Evolutionary conservation across 257 asterid species (phyloP).

Genomic region (Henckelia pumila): DNA sequence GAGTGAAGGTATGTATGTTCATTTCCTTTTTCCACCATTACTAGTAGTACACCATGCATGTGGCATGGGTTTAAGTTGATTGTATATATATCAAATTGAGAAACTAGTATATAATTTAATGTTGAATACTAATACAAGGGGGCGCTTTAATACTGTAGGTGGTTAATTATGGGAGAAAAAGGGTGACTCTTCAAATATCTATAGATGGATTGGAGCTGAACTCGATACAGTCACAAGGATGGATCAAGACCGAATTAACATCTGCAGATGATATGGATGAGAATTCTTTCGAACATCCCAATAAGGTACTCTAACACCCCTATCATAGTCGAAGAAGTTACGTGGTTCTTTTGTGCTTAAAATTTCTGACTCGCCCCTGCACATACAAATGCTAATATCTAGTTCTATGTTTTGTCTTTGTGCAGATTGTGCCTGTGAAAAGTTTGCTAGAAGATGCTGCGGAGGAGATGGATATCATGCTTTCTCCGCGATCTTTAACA

Average conservation of each 20-base stretch:
- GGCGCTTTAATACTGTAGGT: slow-evolving; percentile 36
- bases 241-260: slow-evolving; percentile 53
- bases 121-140: background rate
- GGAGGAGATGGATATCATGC: slow-evolving; percentile 46
- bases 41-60: too few relatives aligned
- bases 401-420: background rate
- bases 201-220: slow-evolving; percentile 42
- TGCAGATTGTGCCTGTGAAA: slow-evolving; percentile 58
- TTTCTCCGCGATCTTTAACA: slow-evolving; percentile 56
- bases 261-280: slow-evolving; percentile 63
- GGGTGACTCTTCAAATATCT: slow-evolving; percentile 47
- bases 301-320: slow-evolving; percentile 52
- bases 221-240: slow-evolving; percentile 39
- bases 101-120: too few relatives aligned
- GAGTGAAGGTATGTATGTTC: slow-evolving; percentile 87
- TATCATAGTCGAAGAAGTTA: too few relatives aligned
- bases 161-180: slow-evolving; percentile 60
- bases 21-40: too few relatives aligned
- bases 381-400: background rate
- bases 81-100: too few relatives aligned
- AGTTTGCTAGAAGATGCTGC: slow-evolving; percentile 38
- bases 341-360: too few relatives aligned
- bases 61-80: too few relatives aligned
- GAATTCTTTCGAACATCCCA: slow-evolving; percentile 61
- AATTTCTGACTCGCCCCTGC: background rate